A percentile compares a stretch with the other conserved stretches of the same genome.
These are phyloP conservation scores for Pisolithus tinctorius DNA, from an alignment of 768 basidiomycete genomes.

Conservation along the genomic window DNA sequence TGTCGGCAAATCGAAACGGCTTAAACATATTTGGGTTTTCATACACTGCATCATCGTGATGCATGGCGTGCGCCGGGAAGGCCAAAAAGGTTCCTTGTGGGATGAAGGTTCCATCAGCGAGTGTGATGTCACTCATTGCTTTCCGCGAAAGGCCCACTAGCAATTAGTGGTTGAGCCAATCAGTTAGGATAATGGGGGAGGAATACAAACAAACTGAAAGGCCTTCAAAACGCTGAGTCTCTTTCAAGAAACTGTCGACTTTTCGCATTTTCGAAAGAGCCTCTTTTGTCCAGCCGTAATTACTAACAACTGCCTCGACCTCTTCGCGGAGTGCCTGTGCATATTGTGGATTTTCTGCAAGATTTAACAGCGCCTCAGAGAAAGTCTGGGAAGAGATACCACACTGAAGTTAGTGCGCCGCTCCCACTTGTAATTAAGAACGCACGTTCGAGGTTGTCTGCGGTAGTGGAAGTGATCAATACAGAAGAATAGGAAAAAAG, in stretches of 20 bases:
- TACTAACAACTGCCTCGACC: slow-evolving; percentile 21
- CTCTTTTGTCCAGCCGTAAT: slow-evolving; percentile 25
- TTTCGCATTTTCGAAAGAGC: slow-evolving; percentile 28
- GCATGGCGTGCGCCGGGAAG: slow-evolving; percentile 15
- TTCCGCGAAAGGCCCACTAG: slow-evolving; percentile 26
- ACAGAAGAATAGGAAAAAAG: not conserved
- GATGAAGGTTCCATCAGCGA: slow-evolving; percentile 33
- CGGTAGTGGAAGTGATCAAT: not conserved
- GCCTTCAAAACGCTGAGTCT: slow-evolving; percentile 28
- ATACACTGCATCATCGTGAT: slow-evolving; percentile 20
- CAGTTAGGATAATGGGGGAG: not conserved
- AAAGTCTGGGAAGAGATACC: slow-evolving; percentile 16
- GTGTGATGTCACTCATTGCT: slow-evolving; percentile 26
- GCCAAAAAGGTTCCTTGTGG: slow-evolving; percentile 27
- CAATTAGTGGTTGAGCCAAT: not conserved
- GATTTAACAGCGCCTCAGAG: slow-evolving; percentile 28
- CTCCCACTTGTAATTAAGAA: not conserved
- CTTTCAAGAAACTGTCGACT: slow-evolving; percentile 37
- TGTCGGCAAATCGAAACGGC: slow-evolving; percentile 41
- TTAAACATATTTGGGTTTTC: slow-evolving; percentile 33
- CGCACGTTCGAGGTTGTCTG: not conserved
- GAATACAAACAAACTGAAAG: slow-evolving; percentile 15
- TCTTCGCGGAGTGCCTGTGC: slow-evolving; percentile 32
- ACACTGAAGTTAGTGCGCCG: not conserved
- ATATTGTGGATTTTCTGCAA: slow-evolving; percentile 31